phyloP scores from a whole-genome alignment of 345 rosid genomes.

The Gynandropsis gynandra region DNA sequence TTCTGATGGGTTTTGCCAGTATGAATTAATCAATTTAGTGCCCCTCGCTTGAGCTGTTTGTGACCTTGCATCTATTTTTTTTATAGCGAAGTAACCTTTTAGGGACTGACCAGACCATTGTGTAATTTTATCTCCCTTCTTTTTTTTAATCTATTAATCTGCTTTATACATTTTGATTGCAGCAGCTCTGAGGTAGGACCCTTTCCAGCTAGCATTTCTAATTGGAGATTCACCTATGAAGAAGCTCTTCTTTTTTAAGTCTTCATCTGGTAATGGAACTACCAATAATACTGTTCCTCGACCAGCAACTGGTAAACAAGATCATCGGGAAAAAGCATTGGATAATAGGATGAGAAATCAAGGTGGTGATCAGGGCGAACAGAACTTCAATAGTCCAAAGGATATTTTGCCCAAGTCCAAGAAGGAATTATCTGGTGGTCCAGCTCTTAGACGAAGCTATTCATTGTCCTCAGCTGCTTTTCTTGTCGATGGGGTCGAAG shows the following conservation, averaged over 20 bases:
- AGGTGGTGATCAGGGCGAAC: slow-evolving; percentile 30
- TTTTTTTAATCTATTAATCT: slow-evolving; percentile 18
- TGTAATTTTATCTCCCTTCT: neutral
- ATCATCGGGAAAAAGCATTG: slow-evolving; percentile 31
- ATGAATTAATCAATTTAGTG: neutral
- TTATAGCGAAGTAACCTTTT: neutral
- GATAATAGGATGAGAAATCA: slow-evolving; percentile 33
- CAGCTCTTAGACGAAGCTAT: slow-evolving; percentile 71
- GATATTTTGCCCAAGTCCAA: slow-evolving; percentile 38
- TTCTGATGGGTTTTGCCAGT: too few relatives aligned
- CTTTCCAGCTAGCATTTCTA: slow-evolving; percentile 17
- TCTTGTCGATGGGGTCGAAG: slow-evolving; percentile 42
- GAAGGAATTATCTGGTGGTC: slow-evolving; percentile 44
- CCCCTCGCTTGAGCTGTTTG: slow-evolving; percentile 21
- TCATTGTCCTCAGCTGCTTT: slow-evolving; percentile 69
- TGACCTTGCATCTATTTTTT: neutral
- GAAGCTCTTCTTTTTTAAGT: slow-evolving; percentile 77
- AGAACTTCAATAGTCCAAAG: slow-evolving; percentile 30
- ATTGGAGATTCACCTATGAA: slow-evolving; percentile 50
- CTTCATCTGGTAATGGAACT: slow-evolving; percentile 45
- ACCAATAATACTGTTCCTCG: slow-evolving; percentile 23
- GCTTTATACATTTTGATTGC: slow-evolving; percentile 23
- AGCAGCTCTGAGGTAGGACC: slow-evolving; percentile 33
- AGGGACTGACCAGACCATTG: slow-evolving; percentile 2
- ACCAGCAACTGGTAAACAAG: slow-evolving; percentile 40